These are phyloP conservation scores for Rhodotorula sp. DNA, from an alignment of 1,284 basidiomycete genomes.

Conservation along the genomic window DNA sequence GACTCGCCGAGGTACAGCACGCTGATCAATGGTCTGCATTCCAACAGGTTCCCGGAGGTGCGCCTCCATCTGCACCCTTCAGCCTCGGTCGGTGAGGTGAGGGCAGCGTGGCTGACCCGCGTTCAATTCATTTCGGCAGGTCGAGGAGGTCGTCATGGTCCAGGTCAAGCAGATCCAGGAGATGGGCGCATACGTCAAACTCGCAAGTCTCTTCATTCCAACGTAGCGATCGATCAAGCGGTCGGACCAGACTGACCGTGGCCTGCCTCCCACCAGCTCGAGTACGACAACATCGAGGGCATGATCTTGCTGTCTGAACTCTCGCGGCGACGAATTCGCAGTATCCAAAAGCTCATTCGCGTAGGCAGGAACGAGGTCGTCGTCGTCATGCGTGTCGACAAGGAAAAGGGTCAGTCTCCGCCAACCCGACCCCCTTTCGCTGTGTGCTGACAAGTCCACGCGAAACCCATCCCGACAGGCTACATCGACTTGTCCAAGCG, in stretches of 20 bases:
- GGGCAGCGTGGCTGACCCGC: background rate
- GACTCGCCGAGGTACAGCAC: background rate
- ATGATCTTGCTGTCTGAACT: conserved; percentile 99
- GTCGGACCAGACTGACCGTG: conserved; percentile 2
- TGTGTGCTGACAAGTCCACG: too few species aligned
- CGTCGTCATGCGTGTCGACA: conserved; percentile 96
- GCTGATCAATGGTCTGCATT: background rate
- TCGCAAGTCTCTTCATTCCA: conserved; percentile 60
- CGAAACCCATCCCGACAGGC: too few species aligned
- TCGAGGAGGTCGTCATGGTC: conserved; percentile 98
- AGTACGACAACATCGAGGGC: conserved; percentile 98
- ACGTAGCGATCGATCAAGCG: background rate
- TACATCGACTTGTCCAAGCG: conserved; percentile 99
- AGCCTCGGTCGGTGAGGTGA: background rate
- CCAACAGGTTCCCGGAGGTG: conserved; percentile 52
- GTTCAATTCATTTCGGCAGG: conserved; percentile 51
- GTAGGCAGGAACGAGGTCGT: conserved; percentile 98
- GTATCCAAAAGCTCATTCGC: conserved; percentile 96
- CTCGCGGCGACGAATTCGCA: conserved; percentile 91
- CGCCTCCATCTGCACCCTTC: background rate
- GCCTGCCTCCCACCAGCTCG: conserved; percentile 63
- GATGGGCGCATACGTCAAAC: conserved; percentile 99
- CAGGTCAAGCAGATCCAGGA: conserved; percentile 98
- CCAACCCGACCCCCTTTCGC: too few species aligned
- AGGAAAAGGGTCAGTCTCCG: conserved; percentile 81